Percentiles rank a stretch among this genome's conserved stretches.
Conservation (phyloP, 768 basidiomycete genomes). For the Suillus bovinus region DNA sequence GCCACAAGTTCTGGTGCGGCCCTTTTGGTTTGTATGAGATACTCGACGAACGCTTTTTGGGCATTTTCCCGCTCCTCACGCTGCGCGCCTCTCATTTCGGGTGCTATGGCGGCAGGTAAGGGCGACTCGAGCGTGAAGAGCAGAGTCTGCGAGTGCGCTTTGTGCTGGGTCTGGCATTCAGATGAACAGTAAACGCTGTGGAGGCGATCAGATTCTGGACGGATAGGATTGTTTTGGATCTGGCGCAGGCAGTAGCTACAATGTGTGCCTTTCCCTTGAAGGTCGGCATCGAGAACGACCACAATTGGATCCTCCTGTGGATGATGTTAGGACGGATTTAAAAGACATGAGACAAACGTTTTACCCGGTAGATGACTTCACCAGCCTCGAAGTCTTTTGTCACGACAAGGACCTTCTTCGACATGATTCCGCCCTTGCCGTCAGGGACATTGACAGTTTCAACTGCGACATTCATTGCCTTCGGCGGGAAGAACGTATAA, state of each 20-base stretch:
- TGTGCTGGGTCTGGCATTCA: slow-evolving; percentile 57
- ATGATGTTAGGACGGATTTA: slow-evolving; percentile 5
- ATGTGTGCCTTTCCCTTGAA: slow-evolving; percentile 65
- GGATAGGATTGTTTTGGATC: slow-evolving; percentile 50
- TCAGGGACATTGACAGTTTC: slow-evolving; percentile 35
- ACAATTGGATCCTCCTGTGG: slow-evolving; percentile 75
- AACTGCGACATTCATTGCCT: slow-evolving; percentile 67
- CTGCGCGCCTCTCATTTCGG: slow-evolving; percentile 31
- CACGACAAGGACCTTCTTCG: slow-evolving; percentile 58
- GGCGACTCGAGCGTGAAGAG: slow-evolving; percentile 70
- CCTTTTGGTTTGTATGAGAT: slow-evolving; percentile 49
- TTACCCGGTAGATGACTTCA: slow-evolving; percentile 77
- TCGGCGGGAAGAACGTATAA: slow-evolving; percentile 75
- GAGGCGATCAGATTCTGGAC: slow-evolving; percentile 51
- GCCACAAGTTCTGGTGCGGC: slow-evolving; percentile 60
- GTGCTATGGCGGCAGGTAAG: slow-evolving; percentile 46
- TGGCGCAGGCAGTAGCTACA: slow-evolving; percentile 74
- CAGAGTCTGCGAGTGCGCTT: slow-evolving; percentile 61
- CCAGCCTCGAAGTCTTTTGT: slow-evolving; percentile 68
- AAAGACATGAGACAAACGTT: slow-evolving; percentile 5
- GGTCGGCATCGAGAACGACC: slow-evolving; percentile 67
- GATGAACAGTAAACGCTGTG: slow-evolving; percentile 71
- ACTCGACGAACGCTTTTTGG: slow-evolving; percentile 58
- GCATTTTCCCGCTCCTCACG: slow-evolving; percentile 53
- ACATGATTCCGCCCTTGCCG: slow-evolving; percentile 26